Evolutionary conservation across 495 filamentous ascomycete genomes (phyloP).

Genomic region (Aspergillus homomorphus): DNA sequence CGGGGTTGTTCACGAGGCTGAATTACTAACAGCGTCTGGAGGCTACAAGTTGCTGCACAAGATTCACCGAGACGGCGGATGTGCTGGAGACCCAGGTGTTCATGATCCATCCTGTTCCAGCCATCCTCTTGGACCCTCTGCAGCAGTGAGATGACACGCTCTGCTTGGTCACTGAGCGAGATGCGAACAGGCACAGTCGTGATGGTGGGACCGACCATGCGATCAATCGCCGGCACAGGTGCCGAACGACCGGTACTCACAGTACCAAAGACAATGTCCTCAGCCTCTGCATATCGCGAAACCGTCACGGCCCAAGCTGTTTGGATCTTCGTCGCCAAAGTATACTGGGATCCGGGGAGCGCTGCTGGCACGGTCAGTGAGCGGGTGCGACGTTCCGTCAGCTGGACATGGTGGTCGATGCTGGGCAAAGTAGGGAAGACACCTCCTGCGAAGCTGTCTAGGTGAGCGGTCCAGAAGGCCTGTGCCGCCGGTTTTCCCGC

Average conservation of each 20-base stretch:
- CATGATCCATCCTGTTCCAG: slow-evolving; percentile 32
- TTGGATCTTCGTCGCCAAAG: background rate
- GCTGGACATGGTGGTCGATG: no score
- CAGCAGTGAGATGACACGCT: background rate
- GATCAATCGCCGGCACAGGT: background rate
- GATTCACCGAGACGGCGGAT: slow-evolving; percentile 51
- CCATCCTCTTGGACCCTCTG: slow-evolving; percentile 10
- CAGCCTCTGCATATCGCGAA: no score
- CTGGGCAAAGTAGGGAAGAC: no score
- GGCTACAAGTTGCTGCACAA: slow-evolving; percentile 6
- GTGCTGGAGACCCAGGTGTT: slow-evolving; percentile 46
- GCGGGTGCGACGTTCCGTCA: no score
- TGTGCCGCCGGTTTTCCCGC: background rate
- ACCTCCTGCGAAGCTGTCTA: background rate
- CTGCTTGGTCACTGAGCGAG: background rate
- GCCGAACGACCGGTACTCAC: background rate
- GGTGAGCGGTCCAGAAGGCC: background rate
- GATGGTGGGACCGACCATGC: background rate
- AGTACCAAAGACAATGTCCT: background rate
- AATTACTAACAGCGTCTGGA: slow-evolving; percentile 11
- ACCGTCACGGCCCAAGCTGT: no score
- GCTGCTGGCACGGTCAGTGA: no score
- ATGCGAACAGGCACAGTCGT: background rate
- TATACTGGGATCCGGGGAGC: background rate
- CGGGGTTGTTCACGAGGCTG: slow-evolving; percentile 4